Conservation (phyloP, 2,329 filamentous ascomycete genomes). For the Ramularia endophylla region DNA sequence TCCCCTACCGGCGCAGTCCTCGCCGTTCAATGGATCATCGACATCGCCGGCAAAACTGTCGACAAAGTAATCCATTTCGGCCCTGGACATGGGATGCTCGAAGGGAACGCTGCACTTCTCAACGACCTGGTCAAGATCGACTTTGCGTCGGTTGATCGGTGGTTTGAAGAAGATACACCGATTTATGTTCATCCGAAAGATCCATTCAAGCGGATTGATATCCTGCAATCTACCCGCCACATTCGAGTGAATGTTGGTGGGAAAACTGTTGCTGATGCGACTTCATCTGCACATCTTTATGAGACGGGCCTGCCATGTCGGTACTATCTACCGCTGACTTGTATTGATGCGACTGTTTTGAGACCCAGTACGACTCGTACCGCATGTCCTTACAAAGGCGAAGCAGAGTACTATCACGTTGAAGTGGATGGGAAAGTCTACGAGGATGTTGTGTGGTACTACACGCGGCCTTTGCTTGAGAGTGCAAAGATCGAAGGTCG, state of each 20-base stretch:
- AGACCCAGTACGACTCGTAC: constrained; percentile 49
- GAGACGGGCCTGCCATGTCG: constrained; percentile 56
- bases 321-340: constrained; percentile 53
- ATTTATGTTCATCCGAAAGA: constrained; percentile 62
- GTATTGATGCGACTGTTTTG: constrained; percentile 44
- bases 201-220: constrained; percentile 60
- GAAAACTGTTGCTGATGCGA: constrained; percentile 42
- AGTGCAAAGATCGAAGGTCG: constrained; percentile 49
- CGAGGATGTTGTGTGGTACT: constrained; percentile 58
- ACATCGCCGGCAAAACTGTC: constrained; percentile 14
- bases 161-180: constrained; percentile 55
- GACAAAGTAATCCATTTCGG: constrained; percentile 17
- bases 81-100: constrained; percentile 17
- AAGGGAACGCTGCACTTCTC: constrained; percentile 11
- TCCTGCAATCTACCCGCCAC: constrained; percentile 49
- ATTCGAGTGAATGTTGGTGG: constrained; percentile 49
- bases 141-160: constrained; percentile 33
- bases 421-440: constrained; percentile 36
- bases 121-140: constrained; percentile 23
- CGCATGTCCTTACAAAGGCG: constrained; percentile 62
- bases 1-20: constrained; percentile 13
- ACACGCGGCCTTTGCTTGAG: constrained; percentile 52
- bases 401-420: constrained; percentile 57
- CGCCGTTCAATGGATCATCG: constrained; percentile 22
- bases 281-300: constrained; percentile 47